Conservation (phyloP, 371 early-diverging fungal species). For the Parasitella parasitica region DNA sequence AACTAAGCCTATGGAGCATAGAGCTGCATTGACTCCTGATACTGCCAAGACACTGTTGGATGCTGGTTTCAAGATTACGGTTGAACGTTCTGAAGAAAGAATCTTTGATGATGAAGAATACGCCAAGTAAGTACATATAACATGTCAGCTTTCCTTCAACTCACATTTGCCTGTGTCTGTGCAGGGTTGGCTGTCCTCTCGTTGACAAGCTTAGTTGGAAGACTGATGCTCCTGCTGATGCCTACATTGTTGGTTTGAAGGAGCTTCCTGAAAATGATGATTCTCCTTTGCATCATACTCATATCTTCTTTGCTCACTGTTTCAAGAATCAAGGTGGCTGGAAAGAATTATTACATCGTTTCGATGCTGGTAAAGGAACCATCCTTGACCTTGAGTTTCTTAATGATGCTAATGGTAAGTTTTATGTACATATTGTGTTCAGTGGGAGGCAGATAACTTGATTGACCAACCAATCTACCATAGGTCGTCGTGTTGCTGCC, state of each 20-base stretch:
- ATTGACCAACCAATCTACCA: not conserved
- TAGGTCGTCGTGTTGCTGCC: constrained; percentile 92
- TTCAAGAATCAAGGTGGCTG: constrained; percentile 95
- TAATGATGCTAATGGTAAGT: constrained; percentile 68
- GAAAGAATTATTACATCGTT: constrained; percentile 85
- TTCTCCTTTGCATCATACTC: constrained; percentile 89
- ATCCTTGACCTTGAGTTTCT: constrained; percentile 95
- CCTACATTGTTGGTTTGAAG: constrained; percentile 94
- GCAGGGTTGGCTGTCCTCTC: constrained; percentile 78
- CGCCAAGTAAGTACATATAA: constrained; percentile 52
- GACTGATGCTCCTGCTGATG: constrained; percentile 81
- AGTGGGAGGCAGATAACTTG: not conserved
- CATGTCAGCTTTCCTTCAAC: not conserved
- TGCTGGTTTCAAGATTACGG: constrained; percentile 86
- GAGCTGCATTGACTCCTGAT: constrained; percentile 91
- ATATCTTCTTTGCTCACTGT: constrained; percentile 98
- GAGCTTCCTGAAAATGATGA: constrained; percentile 94
- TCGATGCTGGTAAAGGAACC: constrained; percentile 84
- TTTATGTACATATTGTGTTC: not conserved
- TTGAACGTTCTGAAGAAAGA: constrained; percentile 79
- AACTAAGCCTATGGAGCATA: constrained; percentile 95
- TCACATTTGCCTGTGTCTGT: not conserved
- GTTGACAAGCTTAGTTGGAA: constrained; percentile 83
- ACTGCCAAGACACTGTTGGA: constrained; percentile 76
- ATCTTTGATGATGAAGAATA: constrained; percentile 93